Evolutionary conservation across 2,329 filamentous ascomycete species (phyloP).

Genomic region (Pleomassaria siparia): DNA sequence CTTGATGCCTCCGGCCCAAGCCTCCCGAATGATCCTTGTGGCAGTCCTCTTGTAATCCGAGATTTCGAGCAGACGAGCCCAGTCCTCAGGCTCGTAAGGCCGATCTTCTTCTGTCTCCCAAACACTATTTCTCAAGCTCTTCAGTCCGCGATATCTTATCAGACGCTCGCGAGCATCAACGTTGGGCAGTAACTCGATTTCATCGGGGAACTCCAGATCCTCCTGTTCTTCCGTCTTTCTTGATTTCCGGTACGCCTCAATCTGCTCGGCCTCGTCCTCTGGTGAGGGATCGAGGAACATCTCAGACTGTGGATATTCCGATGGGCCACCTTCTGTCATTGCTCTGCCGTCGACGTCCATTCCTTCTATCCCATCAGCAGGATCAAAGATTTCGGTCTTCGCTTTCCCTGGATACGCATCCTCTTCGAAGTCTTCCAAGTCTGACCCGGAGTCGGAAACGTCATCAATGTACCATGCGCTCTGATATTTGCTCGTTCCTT

Average conservation of each 20-base stretch:
- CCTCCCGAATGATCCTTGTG: slow-evolving; percentile 75
- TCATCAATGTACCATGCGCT: slow-evolving; percentile 89
- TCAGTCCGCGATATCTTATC: slow-evolving; percentile 84
- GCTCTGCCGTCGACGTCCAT: slow-evolving; percentile 53
- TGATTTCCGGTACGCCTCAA: slow-evolving; percentile 77
- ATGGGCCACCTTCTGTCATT: slow-evolving; percentile 75
- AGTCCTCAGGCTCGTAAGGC: slow-evolving; percentile 85
- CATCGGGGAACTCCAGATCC: slow-evolving; percentile 93
- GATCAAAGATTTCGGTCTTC: slow-evolving; percentile 59
- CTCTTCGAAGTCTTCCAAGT: slow-evolving; percentile 64
- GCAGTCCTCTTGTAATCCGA: slow-evolving; percentile 87
- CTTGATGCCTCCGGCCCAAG: slow-evolving; percentile 82
- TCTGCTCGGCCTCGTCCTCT: slow-evolving; percentile 79
- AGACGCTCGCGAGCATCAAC: slow-evolving; percentile 84
- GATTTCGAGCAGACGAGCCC: slow-evolving; percentile 81
- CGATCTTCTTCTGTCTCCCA: slow-evolving; percentile 91
- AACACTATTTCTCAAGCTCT: slow-evolving; percentile 81
- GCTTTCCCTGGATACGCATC: slow-evolving; percentile 60
- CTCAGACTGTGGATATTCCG: slow-evolving; percentile 92
- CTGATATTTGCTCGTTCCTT: slow-evolving; percentile 92
- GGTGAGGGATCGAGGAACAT: slow-evolving; percentile 80
- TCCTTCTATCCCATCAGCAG: slow-evolving; percentile 82
- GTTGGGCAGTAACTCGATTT: slow-evolving; percentile 89
- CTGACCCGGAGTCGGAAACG: slow-evolving; percentile 81
- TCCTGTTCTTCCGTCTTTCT: slow-evolving; percentile 82